phyloP scores from a whole-genome alignment of 805 yeast genomes.

The Blastobotrys peoriensis region DNA sequence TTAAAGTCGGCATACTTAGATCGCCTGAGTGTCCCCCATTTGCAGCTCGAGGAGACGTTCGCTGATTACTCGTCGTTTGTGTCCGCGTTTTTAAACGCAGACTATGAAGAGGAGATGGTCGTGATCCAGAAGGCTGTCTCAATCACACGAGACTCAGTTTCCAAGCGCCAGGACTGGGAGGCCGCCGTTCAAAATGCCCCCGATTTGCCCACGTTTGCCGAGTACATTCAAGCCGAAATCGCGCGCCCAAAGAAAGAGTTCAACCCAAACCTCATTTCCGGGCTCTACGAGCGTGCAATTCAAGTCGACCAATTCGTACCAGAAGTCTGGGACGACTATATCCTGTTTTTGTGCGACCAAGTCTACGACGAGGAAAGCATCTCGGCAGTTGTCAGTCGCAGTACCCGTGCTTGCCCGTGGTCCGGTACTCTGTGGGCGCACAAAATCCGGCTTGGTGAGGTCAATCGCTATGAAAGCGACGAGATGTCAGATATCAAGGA shows the following conservation, averaged over 20 bases:
- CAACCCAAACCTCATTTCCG: slow-evolving; percentile 11
- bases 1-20: slow-evolving; percentile 15
- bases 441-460: slow-evolving; percentile 10
- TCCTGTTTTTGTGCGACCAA: slow-evolving; percentile 20
- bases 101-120: slow-evolving; percentile 24
- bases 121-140: slow-evolving; percentile 20
- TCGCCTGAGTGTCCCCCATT: slow-evolving; percentile 24
- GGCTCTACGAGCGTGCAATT: slow-evolving; percentile 27
- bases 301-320: slow-evolving; percentile 10
- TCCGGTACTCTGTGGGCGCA: slow-evolving; percentile 25
- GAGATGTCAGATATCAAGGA: slow-evolving; percentile 2
- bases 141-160: slow-evolving; percentile 10
- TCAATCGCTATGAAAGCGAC: background rate
- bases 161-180: slow-evolving; percentile 18
- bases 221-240: slow-evolving; percentile 23
- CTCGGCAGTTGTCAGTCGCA: slow-evolving; percentile 15
- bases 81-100: slow-evolving; percentile 17
- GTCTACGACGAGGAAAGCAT: slow-evolving; percentile 4
- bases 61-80: slow-evolving; percentile 25
- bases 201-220: slow-evolving; percentile 18
- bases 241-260: slow-evolving; percentile 15
- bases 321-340: slow-evolving; percentile 27
- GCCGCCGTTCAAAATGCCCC: slow-evolving; percentile 5
- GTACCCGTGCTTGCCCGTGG: slow-evolving; percentile 22
- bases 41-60: slow-evolving; percentile 23